Base-by-base conservation (phyloP, 2,329 filamentous ascomycete genomes). In the Xylariales sp. region DNA sequence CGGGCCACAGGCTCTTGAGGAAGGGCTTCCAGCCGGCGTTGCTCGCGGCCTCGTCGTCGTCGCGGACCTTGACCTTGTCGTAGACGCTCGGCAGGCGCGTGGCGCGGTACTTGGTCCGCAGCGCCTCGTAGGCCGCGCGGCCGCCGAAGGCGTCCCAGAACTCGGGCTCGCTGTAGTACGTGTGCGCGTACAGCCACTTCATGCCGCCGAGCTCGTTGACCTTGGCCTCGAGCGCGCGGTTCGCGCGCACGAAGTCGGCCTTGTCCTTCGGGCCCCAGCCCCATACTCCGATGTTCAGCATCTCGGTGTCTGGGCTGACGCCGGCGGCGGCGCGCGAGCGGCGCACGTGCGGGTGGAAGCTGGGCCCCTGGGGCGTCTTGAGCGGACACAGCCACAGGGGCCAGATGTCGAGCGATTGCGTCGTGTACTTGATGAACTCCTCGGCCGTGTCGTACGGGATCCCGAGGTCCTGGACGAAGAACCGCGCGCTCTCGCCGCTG, bases 131-230 rank as follows among this genome's bases (percentile, higher is more conserved):
- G 84, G 85, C 88, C 23, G 76, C 74, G 50, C 81, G 79, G 56
- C 87, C 83, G 63, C 83, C 83, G 77, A 92, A 92, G 59, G 89
- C 82, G 41, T 80, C 74, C 89, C 90, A 92, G 79, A 92, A 93
- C 75, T 92, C 88, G 0, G 85, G 81, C 75, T 91, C 86, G n/a
- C 86, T 85, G 78, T 96, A 96, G 81, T 94, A 97, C 0, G 92
- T 91, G 75, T 95, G 91, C 2, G 93, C 93, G 79, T 97, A 97
- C 12, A 97, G 83, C 91, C 93, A 96, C 82, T 97, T 97, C 82
- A 91, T 88, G 2, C 93, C 93, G 54, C 90, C 89, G 0, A 96
- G 85, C 71, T 88, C 84, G 55, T 83, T 82, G 3, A 94, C 86
- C 75, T 91, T 91, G 23, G 82, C 80, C 81, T 97, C 93, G 23